Base-by-base conservation (phyloP, 305 asterid species). In the Stenogyne calaminthoides region DNA sequence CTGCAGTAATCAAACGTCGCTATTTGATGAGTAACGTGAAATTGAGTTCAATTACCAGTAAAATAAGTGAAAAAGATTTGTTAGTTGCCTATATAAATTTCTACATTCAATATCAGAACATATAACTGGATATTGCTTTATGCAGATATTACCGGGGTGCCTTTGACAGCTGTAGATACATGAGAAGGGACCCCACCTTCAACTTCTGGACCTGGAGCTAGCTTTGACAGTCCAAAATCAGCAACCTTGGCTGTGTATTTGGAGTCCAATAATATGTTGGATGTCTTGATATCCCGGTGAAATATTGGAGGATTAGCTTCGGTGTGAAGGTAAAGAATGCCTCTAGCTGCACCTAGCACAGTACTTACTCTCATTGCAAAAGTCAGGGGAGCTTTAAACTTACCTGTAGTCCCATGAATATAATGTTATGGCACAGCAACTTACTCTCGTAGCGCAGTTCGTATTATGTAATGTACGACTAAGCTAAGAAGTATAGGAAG, bases 301-400 rank as follows among this genome's bases (percentile, higher is more conserved):
- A 88, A 89, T 84, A 92, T 86, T 54, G 97, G 97, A 70, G 97
- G 97, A 84, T 92, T 79, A 47, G 97, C 97, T 82, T 92, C 96
- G 0, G 85, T 84, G 76, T 92, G 97, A 71, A 92, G 88, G 86
- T 92, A 92, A 36, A 89, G 96, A 68, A 92, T 87, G 81, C 97
- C 97, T 79, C 82, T 89, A 12, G 95, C 87, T 27, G 97, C 86
- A 75, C 83, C 90, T 76, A 88, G 34, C 40, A 96, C 95, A 34
- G 83, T 71, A 80, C 83, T 87, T 79, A 92, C 73, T 76, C 97
- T 89, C 89, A 80, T 72, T 15, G 89, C 88, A 74, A 92, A 90
- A 68, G 44, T 77, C 75, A 82, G 65, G 11, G 84, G 80, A 67
- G 62, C 84, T 80, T 86, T 88, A 58, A 40, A 77, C 79, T 83